A percentile compares a stretch with the other conserved stretches of the same genome.
phyloP scores from a whole-genome alignment of 345 rosid species.

The Salix caprea region DNA sequence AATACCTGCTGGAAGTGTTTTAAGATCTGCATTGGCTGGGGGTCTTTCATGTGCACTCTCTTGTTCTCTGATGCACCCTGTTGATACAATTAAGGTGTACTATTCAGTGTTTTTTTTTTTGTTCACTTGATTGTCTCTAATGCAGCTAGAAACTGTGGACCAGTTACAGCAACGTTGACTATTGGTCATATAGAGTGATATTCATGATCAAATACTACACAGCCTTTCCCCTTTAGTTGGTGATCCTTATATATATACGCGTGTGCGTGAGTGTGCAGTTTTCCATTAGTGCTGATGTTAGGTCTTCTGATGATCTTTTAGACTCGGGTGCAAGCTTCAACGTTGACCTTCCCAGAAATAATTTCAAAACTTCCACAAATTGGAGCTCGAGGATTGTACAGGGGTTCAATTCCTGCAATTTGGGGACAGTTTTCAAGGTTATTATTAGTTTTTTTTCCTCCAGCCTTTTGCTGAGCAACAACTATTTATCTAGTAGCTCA shows the following conservation, averaged over 20 bases:
- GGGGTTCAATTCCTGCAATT: conserved; percentile 96
- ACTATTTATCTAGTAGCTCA: conserved; percentile 7
- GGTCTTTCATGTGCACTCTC: conserved; percentile 95
- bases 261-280: background rate
- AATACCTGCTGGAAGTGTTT: conserved; percentile 82
- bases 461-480: background rate
- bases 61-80: conserved; percentile 75
- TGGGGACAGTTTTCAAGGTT: conserved; percentile 97
- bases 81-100: conserved; percentile 82
- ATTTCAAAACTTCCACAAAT: conserved; percentile 87
- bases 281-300: background rate
- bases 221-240: background rate
- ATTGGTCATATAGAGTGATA: background rate
- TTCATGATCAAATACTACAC: background rate
- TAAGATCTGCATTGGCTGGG: conserved; percentile 94
- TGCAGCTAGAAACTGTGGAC: background rate
- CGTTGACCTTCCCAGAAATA: conserved; percentile 71
- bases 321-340: conserved; percentile 98
- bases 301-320: conserved; percentile 27
- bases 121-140: background rate
- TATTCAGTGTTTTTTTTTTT: background rate
- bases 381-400: conserved; percentile 77
- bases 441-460: conserved; percentile 8
- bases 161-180: background rate
- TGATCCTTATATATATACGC: background rate